Evolutionary conservation across 371 early-diverging fungal genomes (phyloP), one percentile per base, ranked within the genome.

Genomic region (Batkoa obscura): DNA sequence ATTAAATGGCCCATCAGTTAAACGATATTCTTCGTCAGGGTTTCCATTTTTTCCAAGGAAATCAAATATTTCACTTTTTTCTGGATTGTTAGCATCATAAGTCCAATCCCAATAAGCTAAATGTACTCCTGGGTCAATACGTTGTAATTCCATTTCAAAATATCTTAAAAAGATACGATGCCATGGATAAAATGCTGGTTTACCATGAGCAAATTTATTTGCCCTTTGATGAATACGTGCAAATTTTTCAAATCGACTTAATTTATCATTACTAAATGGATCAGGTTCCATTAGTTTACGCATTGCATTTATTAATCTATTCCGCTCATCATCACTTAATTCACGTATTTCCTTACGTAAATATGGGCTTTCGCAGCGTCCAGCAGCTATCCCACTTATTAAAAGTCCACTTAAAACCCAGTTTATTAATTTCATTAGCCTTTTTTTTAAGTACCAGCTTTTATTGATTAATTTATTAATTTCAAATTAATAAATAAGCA

Each of bases 51-150:
- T 60, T 6, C 61, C 60, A 23, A 64, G 60, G 33, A 63, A 54
- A 30, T 17, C 6, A 23, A 61, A 60, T 13, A 68, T 51, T 15
- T 57, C 55, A 5, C 58, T 50, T 6, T 13, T 4, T 5, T 33
- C 39, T 12, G 59, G 60, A n/a, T 45, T 33, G 37, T 59, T 57
- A 12, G 57, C 53, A 45, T 65, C 59, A 12, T 57, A 32, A 9
- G 56, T 56, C 73, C 72, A 75, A 48, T 78, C 50, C 57, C 57
- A 57, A 39, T 57, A 57, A 17, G 47, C 50, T 5, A 48, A 9
- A 32, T 15, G 8, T 9, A 57, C 42, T 37, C 8, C 32, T 6
- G 49, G 48, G 50, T 49, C 39, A n/a, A 35, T 12, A 2, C 32
- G 8, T 30, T 31, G 36, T 38, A 57, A 12, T 3, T 13, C 41